These are phyloP conservation scores for Cercospora sp. DNA, from an alignment of 2,329 filamentous ascomycete genomes.

Conservation along the genomic window DNA sequence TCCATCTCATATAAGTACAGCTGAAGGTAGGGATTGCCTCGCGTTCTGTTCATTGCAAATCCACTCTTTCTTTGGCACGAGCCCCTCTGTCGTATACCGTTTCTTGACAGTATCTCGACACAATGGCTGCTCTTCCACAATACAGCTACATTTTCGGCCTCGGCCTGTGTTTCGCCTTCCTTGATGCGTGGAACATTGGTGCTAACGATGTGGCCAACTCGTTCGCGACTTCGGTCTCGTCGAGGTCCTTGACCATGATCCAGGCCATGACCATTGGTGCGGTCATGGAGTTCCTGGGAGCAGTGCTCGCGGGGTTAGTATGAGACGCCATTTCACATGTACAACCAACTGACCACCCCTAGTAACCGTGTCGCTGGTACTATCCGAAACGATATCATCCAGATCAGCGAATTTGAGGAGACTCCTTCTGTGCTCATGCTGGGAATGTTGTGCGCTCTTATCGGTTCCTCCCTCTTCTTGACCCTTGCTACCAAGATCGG, in stretches of 20 bases:
- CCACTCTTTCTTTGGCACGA: neutral
- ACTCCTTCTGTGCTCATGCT: constrained; percentile 54
- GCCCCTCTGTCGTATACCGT: neutral
- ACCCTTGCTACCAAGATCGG: constrained; percentile 55
- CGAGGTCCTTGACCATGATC: constrained; percentile 53
- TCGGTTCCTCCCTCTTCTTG: constrained; percentile 55
- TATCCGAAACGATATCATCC: constrained; percentile 52
- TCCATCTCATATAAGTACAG: constrained; percentile 1
- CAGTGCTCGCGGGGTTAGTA: constrained; percentile 44
- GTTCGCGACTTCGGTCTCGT: constrained; percentile 54
- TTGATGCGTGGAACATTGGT: constrained; percentile 66
- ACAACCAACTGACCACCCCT: neutral
- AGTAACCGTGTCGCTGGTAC: constrained; percentile 45
- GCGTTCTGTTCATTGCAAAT: neutral
- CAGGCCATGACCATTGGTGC: constrained; percentile 52
- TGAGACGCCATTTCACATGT: neutral
- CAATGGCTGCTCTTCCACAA: constrained; percentile 49
- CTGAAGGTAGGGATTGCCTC: neutral
- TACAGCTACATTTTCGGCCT: constrained; percentile 64
- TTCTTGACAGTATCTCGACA: neutral
- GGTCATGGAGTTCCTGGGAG: constrained; percentile 54
- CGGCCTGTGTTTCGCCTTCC: constrained; percentile 62
- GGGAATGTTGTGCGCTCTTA: constrained; percentile 56
- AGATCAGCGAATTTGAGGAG: constrained; percentile 46
- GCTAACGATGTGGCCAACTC: constrained; percentile 56